Conservation (phyloP, 1,284 basidiomycete genomes). For the Cryptococcus floricola region DNA sequence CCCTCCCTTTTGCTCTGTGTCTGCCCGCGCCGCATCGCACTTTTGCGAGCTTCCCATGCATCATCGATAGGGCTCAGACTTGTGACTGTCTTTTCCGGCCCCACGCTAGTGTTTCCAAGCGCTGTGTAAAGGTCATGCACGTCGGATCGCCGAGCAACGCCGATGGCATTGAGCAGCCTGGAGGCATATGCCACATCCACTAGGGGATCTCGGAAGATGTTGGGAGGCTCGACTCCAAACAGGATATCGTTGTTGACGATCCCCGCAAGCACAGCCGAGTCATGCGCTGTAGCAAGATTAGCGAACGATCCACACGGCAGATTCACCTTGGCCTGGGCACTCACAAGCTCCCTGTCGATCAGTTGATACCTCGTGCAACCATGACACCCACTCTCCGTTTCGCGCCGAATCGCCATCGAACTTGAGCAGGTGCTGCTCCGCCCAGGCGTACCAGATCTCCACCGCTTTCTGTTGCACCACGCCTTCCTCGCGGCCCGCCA, state of each 20-base stretch:
- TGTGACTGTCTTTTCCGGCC: not conserved
- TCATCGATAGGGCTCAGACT: conserved; percentile 20
- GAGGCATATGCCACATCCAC: conserved; percentile 26
- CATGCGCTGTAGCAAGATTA: no score
- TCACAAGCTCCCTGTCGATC: conserved; percentile 18
- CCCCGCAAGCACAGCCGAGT: conserved; percentile 1
- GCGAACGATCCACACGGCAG: no score
- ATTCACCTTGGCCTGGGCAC: conserved; percentile 4
- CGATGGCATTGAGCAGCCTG: conserved; percentile 3
- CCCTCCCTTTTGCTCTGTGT: not conserved
- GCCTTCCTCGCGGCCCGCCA: conserved; percentile 8
- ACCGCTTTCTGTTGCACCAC: conserved; percentile 27
- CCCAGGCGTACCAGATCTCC: conserved; percentile 34
- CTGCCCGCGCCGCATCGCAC: conserved; percentile 7
- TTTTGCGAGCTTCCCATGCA: conserved; percentile 19
- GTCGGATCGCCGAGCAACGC: not conserved
- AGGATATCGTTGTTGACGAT: conserved; percentile 19
- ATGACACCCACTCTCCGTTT: conserved; percentile 20
- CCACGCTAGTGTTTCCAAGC: no score
- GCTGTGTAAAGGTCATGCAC: no score
- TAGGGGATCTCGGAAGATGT: conserved; percentile 42
- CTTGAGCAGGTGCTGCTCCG: conserved; percentile 5
- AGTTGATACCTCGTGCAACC: conserved; percentile 17
- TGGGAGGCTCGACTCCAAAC: conserved; percentile 45
- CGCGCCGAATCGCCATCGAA: not conserved